Percentiles rank a stretch among this genome's conserved stretches.
phyloP scores from a whole-genome alignment of 441 rosid genomes.

The Populus hybrid region DNA sequence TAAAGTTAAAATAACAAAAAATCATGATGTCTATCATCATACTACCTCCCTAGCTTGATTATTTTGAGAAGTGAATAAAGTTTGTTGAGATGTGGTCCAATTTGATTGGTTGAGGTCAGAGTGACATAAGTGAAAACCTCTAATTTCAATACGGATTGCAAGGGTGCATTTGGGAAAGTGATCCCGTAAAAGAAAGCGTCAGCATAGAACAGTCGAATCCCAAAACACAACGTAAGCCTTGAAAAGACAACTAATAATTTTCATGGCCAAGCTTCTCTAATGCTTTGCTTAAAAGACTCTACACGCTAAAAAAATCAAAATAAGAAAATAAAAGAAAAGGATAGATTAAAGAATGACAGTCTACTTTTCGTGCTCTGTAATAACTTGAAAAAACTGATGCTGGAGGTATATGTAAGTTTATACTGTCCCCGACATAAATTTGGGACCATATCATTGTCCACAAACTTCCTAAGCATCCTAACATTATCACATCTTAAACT shows the following conservation, averaged over 20 bases:
- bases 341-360: no score
- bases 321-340: neutral
- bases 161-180: neutral
- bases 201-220: neutral
- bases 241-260: neutral
- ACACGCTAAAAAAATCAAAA: no score
- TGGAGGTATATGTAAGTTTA: no score
- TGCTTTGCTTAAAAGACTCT: neutral
- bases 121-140: neutral
- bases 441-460: neutral
- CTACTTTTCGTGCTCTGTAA: no score
- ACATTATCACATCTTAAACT: slow-evolving; percentile 11
- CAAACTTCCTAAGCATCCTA: slow-evolving; percentile 21
- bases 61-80: neutral
- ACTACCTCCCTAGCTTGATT: neutral
- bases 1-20: neutral
- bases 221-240: neutral
- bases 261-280: neutral
- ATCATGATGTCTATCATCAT: neutral
- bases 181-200: neutral
- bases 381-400: no score
- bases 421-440: no score
- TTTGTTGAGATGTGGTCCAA: slow-evolving; percentile 15
- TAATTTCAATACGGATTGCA: neutral
- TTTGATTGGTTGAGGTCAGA: neutral